Evolutionary conservation across 345 rosid species (phyloP), one percentile per base, ranked within the genome.

Genomic region (Brassica carinata): DNA sequence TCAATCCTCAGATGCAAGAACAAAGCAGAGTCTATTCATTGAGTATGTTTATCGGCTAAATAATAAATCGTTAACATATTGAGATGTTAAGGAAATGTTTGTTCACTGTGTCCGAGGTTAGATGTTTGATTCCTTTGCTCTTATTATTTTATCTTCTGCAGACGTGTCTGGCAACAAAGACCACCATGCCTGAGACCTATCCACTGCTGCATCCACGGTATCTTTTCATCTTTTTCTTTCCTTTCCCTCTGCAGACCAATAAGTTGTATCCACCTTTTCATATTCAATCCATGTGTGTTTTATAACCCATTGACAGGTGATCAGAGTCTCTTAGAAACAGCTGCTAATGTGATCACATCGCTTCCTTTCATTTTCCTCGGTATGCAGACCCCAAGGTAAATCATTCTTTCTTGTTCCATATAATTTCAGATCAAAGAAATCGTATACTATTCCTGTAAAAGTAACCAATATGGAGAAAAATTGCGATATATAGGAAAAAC

Each of bases 161-260:
- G 99, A 83, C 89, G 90, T 83, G 87, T 87, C 8, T 96, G 99
- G 99, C 87, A 92, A 81, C 99, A 93, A 87, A 87, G 98, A 81
- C 99, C 99, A 17, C 88, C 92, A 70, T 96, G 96, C 77, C 73
- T 96, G 85, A 89, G 90, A 87, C 99, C 98, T 2, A 86, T 92
- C 78, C 82, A 85, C 58, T 78, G 91, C 80, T 77, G 91, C 77
- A 58, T 84, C 67, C 87, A 88, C 6, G 97, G 99, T 95, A 86
- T 27, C 2, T 14, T 61, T 31, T 17, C 57, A 10, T 61, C 9
- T 43, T 70, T 34, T 77, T 64, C 43, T 34, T 11, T 5, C 15
- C 15, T 45, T 45, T 13, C 18, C 6, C 7, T 30, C 57, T 23
- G 9, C 36, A 5, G 23, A 1, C 38, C 34, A 14, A 8, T 65